Conservation (phyloP, 306 rosid species). For the Vigna trinervia region DNA sequence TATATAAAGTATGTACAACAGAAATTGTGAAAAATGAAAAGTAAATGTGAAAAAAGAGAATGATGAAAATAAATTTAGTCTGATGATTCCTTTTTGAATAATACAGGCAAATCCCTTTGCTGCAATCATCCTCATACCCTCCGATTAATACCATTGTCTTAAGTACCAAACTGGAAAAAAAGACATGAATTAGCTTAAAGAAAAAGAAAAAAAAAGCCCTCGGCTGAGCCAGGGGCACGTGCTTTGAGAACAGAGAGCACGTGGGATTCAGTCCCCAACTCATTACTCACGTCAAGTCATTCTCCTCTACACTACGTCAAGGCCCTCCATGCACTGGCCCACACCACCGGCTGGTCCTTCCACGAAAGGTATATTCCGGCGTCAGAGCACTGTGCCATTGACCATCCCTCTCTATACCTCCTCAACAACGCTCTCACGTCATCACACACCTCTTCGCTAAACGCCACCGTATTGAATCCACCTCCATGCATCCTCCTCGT, state of each 20-base stretch:
- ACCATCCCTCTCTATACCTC: conserved; percentile 93
- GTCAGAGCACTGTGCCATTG: conserved; percentile 68
- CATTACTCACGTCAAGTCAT: conserved; percentile 5
- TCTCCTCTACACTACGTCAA: conserved; percentile 43
- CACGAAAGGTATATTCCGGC: conserved; percentile 89
- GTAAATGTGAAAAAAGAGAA: conserved; percentile 26
- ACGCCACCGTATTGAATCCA: conserved; percentile 65
- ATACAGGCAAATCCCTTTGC: conserved; percentile 52
- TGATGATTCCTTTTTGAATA: conserved; percentile 51
- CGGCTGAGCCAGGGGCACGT: conserved; percentile 49
- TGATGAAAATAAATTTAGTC: conserved; percentile 51
- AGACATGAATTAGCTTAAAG: background rate
- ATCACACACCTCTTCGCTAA: conserved; percentile 87
- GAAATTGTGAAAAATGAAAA: conserved; percentile 18
- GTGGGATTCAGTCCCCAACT: conserved; percentile 47
- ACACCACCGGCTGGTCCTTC: conserved; percentile 92
- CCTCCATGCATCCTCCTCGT: conserved; percentile 69
- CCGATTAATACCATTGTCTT: conserved; percentile 36
- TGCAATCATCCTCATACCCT: background rate
- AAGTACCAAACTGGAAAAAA: conserved; percentile 42
- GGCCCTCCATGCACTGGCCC: conserved; percentile 98
- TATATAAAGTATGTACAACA: background rate
- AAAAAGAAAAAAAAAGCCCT: background rate
- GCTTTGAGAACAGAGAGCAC: conserved; percentile 52
- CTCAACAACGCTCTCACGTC: conserved; percentile 85